phyloP scores from a whole-genome alignment of 139 green algal genomes.

The Pleodorina starrii region DNA sequence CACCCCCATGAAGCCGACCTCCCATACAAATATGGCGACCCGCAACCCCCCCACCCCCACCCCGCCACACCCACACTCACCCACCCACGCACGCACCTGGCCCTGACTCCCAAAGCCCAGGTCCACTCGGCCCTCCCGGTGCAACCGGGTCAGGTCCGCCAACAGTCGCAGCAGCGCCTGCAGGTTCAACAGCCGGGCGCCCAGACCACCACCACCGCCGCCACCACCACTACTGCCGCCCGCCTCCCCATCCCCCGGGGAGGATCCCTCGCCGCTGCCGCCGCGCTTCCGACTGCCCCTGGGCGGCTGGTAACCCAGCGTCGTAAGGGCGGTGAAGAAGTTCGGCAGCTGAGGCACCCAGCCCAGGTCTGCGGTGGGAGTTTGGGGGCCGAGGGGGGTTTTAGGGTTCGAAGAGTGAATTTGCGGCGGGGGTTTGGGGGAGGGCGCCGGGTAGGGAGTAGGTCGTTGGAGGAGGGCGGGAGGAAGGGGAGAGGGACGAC shows the following conservation, averaged over 20 bases:
- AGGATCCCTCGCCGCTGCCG: background rate
- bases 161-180: conserved; percentile 33
- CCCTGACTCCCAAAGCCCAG: conserved; percentile 11
- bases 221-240: background rate
- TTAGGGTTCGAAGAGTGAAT: too few relatives aligned
- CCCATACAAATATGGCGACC: too few relatives aligned
- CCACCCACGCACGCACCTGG: too few relatives aligned
- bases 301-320: conserved; percentile 1
- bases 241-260: background rate
- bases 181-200: conserved; percentile 8
- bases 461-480: too few relatives aligned
- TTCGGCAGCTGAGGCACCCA: conserved; percentile 15
- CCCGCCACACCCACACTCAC: too few relatives aligned
- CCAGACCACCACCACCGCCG: background rate
- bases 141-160: background rate
- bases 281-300: background rate
- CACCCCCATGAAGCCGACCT: too few relatives aligned
- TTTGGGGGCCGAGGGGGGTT: too few relatives aligned
- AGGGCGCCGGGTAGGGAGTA: too few relatives aligned
- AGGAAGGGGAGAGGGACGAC: too few relatives aligned
- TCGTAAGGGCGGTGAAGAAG: background rate
- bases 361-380: conserved; percentile 33
- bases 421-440: too few relatives aligned
- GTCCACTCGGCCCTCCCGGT: background rate
- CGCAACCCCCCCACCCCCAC: too few relatives aligned